Base-by-base conservation (phyloP, 2,329 filamentous ascomycete genomes). In the Aulographum hederae region DNA sequence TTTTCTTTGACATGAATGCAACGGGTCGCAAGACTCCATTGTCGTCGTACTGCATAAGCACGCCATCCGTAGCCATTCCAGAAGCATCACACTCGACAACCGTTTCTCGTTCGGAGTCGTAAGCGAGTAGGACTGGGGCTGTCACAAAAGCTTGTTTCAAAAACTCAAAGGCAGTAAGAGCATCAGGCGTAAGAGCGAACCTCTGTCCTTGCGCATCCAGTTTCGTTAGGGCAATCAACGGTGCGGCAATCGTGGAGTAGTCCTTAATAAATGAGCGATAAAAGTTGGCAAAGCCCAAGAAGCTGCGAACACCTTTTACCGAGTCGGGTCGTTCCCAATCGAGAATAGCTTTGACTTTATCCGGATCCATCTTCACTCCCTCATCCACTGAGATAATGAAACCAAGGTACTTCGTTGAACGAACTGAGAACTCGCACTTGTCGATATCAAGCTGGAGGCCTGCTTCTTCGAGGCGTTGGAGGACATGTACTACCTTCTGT, bases 281-380 rank as follows among this genome's bases (percentile, higher is more conserved):
- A 25, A 25, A 25, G 28, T 27, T 35, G 31, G 31, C 31, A 27
- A 35, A 35, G 18, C 32, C 32, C 6, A 35, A 15, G 32, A 35
- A 35, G 10, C 11, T 16, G 14, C 25, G 32, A 16, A 35, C 13
- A 18, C 25, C 32, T 16, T 28, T 6, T 6, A 35, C 15, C 8
- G 31, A 6, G 13, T 10, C 16, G 8, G 32, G 33, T 11, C 6
- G 23, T 16, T 11, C 18, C 31, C 31, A 35, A 6, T 34, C 18
- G 5, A 6, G 15, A 13, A 34, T 34, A 6, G 28, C 32, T 11
- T 11, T 6, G 15, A 34, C 28, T 17, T 31, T 39, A n/a, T 36
- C 34, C 4, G 21, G 34, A 17, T 45, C 34, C 23, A 45, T 41
- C 8, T 25, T 14, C 3, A 45, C 33, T 8, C 38, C 33, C 3